These are phyloP conservation scores for Hyaloscypha variabilis DNA, from an alignment of 495 filamentous ascomycete genomes.

Conservation along the genomic window DNA sequence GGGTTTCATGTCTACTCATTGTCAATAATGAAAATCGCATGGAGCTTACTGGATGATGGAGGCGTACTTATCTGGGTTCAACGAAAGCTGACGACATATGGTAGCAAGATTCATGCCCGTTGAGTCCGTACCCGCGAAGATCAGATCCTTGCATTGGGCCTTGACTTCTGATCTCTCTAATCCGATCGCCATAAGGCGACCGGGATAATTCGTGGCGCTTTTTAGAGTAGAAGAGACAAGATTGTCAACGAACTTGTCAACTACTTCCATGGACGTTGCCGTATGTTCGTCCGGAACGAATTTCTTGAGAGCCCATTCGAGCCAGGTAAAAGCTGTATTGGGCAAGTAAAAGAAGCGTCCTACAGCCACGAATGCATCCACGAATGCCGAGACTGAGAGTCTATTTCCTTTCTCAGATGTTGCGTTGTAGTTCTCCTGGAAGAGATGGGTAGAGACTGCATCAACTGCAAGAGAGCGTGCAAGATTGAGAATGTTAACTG, in stretches of 20 bases:
- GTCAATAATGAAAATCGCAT: constrained; percentile 4
- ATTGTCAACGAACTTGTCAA: constrained; percentile 39
- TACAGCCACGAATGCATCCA: constrained; percentile 50
- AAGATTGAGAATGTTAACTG: constrained; percentile 48
- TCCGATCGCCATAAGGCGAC: constrained; percentile 45
- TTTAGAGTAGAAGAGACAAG: constrained; percentile 20
- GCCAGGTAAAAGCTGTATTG: constrained; percentile 37
- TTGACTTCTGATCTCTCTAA: constrained; percentile 43
- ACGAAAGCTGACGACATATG: constrained; percentile 43
- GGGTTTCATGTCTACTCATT: constrained; percentile 36
- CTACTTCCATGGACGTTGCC: constrained; percentile 40
- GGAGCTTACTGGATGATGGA: neutral
- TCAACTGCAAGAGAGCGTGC: constrained; percentile 47
- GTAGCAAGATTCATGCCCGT: constrained; percentile 48
- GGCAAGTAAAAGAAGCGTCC: constrained; percentile 52
- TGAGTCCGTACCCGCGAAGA: constrained; percentile 47
- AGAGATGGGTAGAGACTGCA: constrained; percentile 48
- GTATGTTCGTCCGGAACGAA: constrained; percentile 33
- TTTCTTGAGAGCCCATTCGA: constrained; percentile 37
- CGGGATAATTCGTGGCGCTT: constrained; percentile 45
- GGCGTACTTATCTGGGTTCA: constrained; percentile 45
- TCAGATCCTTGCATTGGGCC: constrained; percentile 46
- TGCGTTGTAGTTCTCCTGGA: constrained; percentile 46
- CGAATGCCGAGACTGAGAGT: constrained; percentile 41
- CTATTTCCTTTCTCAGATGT: constrained; percentile 36